These are phyloP conservation scores for Staphylotrichum tortipilum DNA, from an alignment of 495 filamentous ascomycete genomes.

Conservation along the genomic window DNA sequence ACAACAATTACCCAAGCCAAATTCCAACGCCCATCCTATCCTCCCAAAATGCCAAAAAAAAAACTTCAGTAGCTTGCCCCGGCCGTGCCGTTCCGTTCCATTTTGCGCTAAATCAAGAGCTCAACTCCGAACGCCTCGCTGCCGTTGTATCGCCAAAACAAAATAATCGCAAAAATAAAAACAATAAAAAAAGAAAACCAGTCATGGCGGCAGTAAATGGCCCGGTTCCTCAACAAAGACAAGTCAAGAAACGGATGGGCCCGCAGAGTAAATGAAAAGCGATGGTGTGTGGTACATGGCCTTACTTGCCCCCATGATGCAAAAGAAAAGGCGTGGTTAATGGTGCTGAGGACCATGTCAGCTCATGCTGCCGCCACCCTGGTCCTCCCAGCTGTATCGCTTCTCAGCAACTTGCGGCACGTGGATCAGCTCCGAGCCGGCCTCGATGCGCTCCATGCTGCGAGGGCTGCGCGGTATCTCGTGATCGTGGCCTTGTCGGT, in stretches of 20 bases:
- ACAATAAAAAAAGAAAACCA: background rate
- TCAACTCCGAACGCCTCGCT: conserved; percentile 8
- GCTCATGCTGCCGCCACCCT: conserved; percentile 6
- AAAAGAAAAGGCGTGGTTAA: background rate
- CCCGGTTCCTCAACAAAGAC: background rate
- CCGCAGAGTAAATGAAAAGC: no score
- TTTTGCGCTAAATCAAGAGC: background rate
- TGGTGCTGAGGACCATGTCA: background rate
- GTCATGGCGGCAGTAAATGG: background rate
- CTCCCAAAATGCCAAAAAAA: background rate
- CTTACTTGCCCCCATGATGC: no score
- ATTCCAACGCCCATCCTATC: no score
- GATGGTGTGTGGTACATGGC: no score
- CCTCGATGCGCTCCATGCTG: conserved; percentile 32
- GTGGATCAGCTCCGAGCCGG: conserved; percentile 39
- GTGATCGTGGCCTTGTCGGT: conserved; percentile 5
- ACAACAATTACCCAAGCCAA: no score
- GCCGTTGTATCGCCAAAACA: background rate
- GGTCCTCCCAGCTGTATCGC: conserved; percentile 45
- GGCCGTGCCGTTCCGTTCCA: background rate
- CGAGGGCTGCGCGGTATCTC: conserved; percentile 22
- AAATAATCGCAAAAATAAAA: background rate
- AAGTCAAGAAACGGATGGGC: background rate
- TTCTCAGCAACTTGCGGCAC: conserved; percentile 43
- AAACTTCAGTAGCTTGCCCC: background rate